Evolutionary conservation across 1,284 basidiomycete genomes (phyloP).

Genomic region (Rhodotorula sp.): DNA sequence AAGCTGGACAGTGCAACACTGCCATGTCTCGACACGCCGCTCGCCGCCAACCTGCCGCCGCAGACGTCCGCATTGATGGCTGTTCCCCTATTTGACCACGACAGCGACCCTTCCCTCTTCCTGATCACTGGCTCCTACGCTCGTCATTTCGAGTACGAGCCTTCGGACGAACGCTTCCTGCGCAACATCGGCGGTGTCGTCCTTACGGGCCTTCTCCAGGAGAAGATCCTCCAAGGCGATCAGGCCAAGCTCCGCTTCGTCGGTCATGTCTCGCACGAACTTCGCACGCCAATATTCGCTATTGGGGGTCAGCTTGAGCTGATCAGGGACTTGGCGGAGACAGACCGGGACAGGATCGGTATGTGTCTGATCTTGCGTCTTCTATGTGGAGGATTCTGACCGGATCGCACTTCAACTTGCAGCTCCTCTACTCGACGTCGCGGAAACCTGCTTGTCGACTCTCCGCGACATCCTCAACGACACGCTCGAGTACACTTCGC

Average conservation of each 20-base stretch:
- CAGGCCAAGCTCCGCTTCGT: slow-evolving; percentile 45
- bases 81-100: slow-evolving; percentile 27
- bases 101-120: slow-evolving; percentile 18
- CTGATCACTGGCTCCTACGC: slow-evolving; percentile 11
- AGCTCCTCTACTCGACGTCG: slow-evolving; percentile 23
- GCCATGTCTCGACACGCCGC: neutral
- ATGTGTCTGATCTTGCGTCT: neutral
- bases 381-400: neutral
- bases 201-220: slow-evolving; percentile 30
- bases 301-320: slow-evolving; percentile 43
- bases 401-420: neutral
- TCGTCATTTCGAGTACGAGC: slow-evolving; percentile 1
- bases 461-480: slow-evolving; percentile 30
- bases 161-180: slow-evolving; percentile 20
- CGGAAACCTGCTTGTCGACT: slow-evolving; percentile 15
- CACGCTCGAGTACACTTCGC: slow-evolving; percentile 23
- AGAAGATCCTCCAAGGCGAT: slow-evolving; percentile 32
- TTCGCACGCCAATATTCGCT: slow-evolving; percentile 46
- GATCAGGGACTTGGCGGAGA: slow-evolving; percentile 18
- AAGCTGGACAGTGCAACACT: neutral
- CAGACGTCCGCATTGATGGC: slow-evolving; percentile 3
- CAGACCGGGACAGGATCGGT: slow-evolving; percentile 6
- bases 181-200: slow-evolving; percentile 5
- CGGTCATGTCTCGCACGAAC: slow-evolving; percentile 41
- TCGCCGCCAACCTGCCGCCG: neutral